Base-by-base conservation (phyloP, 2,329 filamentous ascomycete species). In the Davidsoniella neocaledoniae region DNA sequence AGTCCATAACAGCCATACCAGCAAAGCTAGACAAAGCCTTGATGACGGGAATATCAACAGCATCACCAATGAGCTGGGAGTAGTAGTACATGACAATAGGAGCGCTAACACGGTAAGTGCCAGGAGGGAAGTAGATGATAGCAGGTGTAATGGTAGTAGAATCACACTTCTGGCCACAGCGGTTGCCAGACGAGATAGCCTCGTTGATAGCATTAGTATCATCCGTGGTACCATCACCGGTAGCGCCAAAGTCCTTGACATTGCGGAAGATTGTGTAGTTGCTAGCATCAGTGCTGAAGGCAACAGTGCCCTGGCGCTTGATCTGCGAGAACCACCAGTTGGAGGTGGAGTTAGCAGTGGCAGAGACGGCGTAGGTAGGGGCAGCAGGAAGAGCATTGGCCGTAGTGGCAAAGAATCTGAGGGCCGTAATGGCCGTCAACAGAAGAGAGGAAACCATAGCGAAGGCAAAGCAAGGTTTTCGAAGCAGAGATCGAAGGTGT, bases 1-100 rank as follows among this genome's bases (percentile, higher is more conserved):
- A 73, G 61, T 95, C 88, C 56, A 98, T 83, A 48, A 96, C 75
- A 41, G 83, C 88, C 69, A 95, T 93, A 43, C 90, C 91, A n/a
- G 70, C 56, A 60, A 96, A 98, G 58, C 70, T 68, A 41, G 79
- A 62, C 1, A 77, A 64, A 2, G 83, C 82, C 68, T 90, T 86
- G 63, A 95, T 71, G 0, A 80, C 81, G 0, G 90, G 87, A 12
- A 81, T 64, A 55, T 74, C 70, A 58, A 76, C 61, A 45, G 81
- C 79, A 67, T 96, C 87, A 51, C 90, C 90, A 36, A 95, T 72
- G 54, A 96, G 77, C 63, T 95, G 87, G 8, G 88, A 94, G 69
- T 94, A 94, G 72, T 96, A 96, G 64, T 81, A 82, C 62, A 87
- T 82, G 47, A 87, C 66, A 56, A 96, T 77, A 19, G 90, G 85